phyloP scores from a whole-genome alignment of 257 asterid species.

The Ilex asprella region DNA sequence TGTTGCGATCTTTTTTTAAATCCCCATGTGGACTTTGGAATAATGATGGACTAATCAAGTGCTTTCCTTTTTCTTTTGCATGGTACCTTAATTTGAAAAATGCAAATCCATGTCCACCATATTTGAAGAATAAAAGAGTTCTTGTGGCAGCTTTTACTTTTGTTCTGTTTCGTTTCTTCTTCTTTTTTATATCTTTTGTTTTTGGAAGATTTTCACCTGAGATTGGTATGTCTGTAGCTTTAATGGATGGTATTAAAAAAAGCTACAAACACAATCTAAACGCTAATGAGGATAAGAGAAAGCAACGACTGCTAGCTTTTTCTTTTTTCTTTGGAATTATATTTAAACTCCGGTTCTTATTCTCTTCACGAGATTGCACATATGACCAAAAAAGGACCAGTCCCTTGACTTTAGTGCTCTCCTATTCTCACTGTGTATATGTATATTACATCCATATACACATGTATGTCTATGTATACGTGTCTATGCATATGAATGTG shows the following conservation, averaged over 20 bases:
- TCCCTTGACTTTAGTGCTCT: constrained; percentile 60
- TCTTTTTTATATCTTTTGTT: constrained; percentile 13
- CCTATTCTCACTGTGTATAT: constrained; percentile 24
- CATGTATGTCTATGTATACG: no score
- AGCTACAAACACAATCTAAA: constrained; percentile 13
- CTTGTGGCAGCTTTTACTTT: constrained; percentile 78
- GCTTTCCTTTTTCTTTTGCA: constrained; percentile 53
- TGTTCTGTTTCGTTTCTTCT: constrained; percentile 19
- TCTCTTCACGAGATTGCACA: constrained; percentile 50
- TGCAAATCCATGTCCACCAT: constrained; percentile 49
- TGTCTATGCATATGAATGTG: no score
- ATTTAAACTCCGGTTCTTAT: constrained; percentile 30
- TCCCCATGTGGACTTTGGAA: constrained; percentile 22
- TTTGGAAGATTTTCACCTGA: constrained; percentile 33
- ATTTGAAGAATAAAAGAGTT: constrained; percentile 41
- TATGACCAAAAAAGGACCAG: constrained; percentile 40
- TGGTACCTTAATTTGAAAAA: constrained; percentile 43
- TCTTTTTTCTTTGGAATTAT: constrained; percentile 26
- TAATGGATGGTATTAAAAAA: constrained; percentile 10
- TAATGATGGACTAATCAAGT: constrained; percentile 19
- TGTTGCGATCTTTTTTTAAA: background rate
- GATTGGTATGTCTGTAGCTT: constrained; percentile 9
- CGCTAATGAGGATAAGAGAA: constrained; percentile 22
- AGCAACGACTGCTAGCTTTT: constrained; percentile 28
- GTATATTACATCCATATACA: no score